These are phyloP conservation scores for Lantana camara DNA, from an alignment of 257 asterid species.

Conservation along the genomic window DNA sequence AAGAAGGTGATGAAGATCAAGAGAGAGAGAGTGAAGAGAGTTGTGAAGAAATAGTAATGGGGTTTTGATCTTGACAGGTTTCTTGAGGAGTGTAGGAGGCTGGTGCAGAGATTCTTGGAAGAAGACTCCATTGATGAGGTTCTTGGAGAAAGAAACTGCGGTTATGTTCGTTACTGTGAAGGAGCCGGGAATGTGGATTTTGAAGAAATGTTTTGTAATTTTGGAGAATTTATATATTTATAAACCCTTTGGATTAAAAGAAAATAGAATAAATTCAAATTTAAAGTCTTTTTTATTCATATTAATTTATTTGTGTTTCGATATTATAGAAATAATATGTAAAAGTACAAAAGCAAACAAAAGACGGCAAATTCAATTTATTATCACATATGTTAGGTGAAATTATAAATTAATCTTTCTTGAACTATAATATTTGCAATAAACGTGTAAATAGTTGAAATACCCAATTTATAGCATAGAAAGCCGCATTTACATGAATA, in stretches of 20 bases:
- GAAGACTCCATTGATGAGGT: conserved; percentile 36
- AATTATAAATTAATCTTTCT: too few species aligned
- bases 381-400: too few species aligned
- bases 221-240: not conserved
- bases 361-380: too few species aligned
- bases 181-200: not conserved
- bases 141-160: conserved; percentile 22
- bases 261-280: not conserved
- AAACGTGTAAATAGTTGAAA: too few species aligned
- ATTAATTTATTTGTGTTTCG: too few species aligned
- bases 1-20: conserved; percentile 35
- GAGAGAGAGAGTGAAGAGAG: conserved; percentile 35
- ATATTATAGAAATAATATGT: too few species aligned
- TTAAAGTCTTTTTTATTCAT: too few species aligned
- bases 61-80: conserved; percentile 38
- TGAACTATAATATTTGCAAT: too few species aligned
- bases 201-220: not conserved
- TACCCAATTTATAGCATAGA: too few species aligned
- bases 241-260: not conserved
- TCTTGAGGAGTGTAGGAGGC: conserved; percentile 15
- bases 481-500: too few species aligned
- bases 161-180: conserved; percentile 30
- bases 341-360: too few species aligned
- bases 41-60: conserved; percentile 36
- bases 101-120: too few species aligned